phyloP scores from a whole-genome alignment of 345 rosid genomes.

The Rhizophora apiculata region DNA sequence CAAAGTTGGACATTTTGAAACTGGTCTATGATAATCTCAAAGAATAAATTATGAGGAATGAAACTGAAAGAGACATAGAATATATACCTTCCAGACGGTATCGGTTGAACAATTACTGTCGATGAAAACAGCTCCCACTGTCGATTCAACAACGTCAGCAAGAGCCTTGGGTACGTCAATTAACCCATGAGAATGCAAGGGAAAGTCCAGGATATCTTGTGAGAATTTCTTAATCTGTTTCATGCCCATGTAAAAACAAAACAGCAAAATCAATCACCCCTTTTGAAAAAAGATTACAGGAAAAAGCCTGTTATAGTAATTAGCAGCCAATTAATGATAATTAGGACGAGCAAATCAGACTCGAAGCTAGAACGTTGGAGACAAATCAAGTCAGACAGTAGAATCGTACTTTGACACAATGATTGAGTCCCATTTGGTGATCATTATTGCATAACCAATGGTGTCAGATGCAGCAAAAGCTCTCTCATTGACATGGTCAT shows the following conservation, averaged over 20 bases:
- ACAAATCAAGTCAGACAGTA: too few relatives aligned
- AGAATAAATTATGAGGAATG: neutral
- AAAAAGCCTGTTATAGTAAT: too few relatives aligned
- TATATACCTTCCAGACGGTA: constrained; percentile 46
- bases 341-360: neutral
- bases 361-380: neutral
- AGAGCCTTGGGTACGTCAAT: constrained; percentile 52
- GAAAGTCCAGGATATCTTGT: constrained; percentile 37
- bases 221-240: constrained; percentile 46
- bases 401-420: too few relatives aligned
- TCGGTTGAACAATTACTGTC: constrained; percentile 40
- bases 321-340: neutral
- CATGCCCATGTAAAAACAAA: too few relatives aligned
- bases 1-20: too few relatives aligned
- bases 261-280: neutral
- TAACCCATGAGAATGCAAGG: constrained; percentile 55
- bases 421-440: too few relatives aligned
- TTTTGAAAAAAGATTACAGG: too few relatives aligned
- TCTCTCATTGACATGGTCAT: too few relatives aligned
- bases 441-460: too few relatives aligned
- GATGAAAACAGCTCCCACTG: constrained; percentile 51
- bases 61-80: neutral
- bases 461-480: too few relatives aligned
- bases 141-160: constrained; percentile 59
- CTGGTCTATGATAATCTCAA: neutral